These are phyloP conservation scores for Euptelea pleiosperma DNA, from an alignment of 164 flowering plant genomes.

Conservation along the genomic window DNA sequence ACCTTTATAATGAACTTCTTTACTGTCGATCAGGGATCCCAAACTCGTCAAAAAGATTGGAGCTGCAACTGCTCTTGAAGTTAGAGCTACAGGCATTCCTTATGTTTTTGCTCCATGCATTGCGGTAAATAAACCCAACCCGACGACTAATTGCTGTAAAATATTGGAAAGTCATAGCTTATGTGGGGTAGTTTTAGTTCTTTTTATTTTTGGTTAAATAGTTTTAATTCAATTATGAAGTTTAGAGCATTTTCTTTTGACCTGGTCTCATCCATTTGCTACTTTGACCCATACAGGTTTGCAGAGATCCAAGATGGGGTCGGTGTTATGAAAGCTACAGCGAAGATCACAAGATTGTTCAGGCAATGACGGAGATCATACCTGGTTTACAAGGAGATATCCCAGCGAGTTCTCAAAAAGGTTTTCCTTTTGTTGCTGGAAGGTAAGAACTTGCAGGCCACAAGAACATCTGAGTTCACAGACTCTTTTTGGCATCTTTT, in stretches of 20 bases:
- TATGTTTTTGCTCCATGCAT: slow-evolving; percentile 52
- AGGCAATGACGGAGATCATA: slow-evolving; percentile 42
- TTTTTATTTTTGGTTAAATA: too few species aligned
- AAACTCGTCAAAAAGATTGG: slow-evolving; percentile 39
- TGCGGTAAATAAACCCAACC: slow-evolving; percentile 27
- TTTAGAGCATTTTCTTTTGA: background rate
- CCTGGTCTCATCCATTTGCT: too few species aligned
- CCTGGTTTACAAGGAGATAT: slow-evolving; percentile 50
- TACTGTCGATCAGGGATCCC: slow-evolving; percentile 34
- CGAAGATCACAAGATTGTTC: slow-evolving; percentile 41
- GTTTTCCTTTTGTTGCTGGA: slow-evolving; percentile 41
- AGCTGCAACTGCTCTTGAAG: too few species aligned
- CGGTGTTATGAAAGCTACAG: slow-evolving; percentile 53
- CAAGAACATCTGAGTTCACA: too few species aligned
- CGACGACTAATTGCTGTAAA: background rate
- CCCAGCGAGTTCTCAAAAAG: slow-evolving; percentile 24
- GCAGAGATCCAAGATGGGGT: slow-evolving; percentile 60
- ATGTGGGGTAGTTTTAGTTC: too few species aligned
- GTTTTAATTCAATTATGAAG: background rate
- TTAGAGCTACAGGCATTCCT: too few species aligned
- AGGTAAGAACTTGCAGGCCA: slow-evolving; percentile 39
- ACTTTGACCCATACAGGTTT: slow-evolving; percentile 27
- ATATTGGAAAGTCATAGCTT: background rate
- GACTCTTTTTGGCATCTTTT: too few species aligned
- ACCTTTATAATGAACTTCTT: background rate